Evolutionary conservation across 495 filamentous ascomycete species (phyloP), one percentile per base, ranked within the genome.

Genomic region (Aspergillus kassunensis): DNA sequence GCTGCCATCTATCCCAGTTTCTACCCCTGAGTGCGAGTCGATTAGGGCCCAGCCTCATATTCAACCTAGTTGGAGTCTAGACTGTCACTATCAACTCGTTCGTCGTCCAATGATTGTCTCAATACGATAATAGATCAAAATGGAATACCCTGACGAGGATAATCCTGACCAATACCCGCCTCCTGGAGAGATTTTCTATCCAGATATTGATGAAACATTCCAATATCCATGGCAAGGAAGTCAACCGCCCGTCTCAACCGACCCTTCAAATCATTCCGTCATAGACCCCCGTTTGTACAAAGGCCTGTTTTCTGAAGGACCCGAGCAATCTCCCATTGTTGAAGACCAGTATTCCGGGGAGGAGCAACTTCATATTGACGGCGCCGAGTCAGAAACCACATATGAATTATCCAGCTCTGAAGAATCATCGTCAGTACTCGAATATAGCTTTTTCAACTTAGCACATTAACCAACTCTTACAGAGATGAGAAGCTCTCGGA

Each of bases 261-360:
- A 58, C 6, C 16, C 58, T 3, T 40, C 61, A 9, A 52, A 61
- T 39, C 40, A 66, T 20, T 64, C 65, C 2, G 66, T 66, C 44
- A 57, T 76, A 46, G 73, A 76, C 40, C 73, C 73, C 30, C 66
- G 72, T 31, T 58, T 76, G 34, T 75, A 70, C 55, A 62, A 56
- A 46, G 66, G 55, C 15, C 36, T 63, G 9, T 61, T 59, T 29
- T 2, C 58, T 11, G 52, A 67, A 34, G 37, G 40, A 5, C 41
- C 52, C 16, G 51, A 56, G 29, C 52, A 61, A 42, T 33, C 27
- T 33, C 44, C 23, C 12, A 10, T 9, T 18, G 41, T n/a, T 7
- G 23, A 43, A 19, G 23, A 39, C 19, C 49, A 64, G 33, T 27
- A 46, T 16, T 15, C 48, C 4, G 43, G 25, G 31, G 50, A 58